Percentiles rank a stretch among this genome's conserved stretches.
These are phyloP conservation scores for Hysterium pulicare DNA, from an alignment of 2,329 filamentous ascomycete species.

Conservation along the genomic window DNA sequence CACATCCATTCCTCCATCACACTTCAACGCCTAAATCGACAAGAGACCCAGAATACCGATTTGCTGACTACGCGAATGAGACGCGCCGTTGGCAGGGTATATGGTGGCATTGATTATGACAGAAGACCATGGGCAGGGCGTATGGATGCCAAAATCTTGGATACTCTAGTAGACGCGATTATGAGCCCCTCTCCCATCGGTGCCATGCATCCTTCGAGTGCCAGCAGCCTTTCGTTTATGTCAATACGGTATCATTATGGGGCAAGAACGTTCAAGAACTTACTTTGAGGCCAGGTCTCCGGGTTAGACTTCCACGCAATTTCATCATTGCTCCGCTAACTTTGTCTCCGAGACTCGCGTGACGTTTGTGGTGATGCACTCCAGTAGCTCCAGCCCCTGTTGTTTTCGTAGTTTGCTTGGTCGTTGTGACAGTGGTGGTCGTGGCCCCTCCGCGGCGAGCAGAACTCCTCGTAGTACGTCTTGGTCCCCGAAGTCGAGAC, in stretches of 20 bases:
- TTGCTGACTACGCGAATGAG: too few species aligned
- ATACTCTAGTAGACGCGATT: slow-evolving; percentile 3
- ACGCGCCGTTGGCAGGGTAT: too few species aligned
- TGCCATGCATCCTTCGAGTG: slow-evolving; percentile 70
- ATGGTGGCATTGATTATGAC: too few species aligned
- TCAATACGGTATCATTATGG: slow-evolving; percentile 5
- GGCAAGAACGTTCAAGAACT: slow-evolving; percentile 5
- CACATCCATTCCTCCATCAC: too few species aligned
- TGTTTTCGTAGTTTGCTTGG: slow-evolving; percentile 18
- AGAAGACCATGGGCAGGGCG: background rate
- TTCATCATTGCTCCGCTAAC: slow-evolving; percentile 72
- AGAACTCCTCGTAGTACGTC: slow-evolving; percentile 37
- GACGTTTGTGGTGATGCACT: slow-evolving; percentile 62
- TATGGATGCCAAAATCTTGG: background rate
- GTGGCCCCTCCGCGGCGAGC: slow-evolving; percentile 37
- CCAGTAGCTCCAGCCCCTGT: slow-evolving; percentile 16
- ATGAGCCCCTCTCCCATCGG: slow-evolving; percentile 59
- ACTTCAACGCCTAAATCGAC: too few species aligned
- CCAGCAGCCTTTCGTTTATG: slow-evolving; percentile 59
- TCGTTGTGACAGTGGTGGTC: slow-evolving; percentile 43
- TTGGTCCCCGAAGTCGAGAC: slow-evolving; percentile 50
- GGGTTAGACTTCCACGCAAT: slow-evolving; percentile 66
- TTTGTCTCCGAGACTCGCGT: slow-evolving; percentile 70
- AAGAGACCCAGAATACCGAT: too few species aligned
- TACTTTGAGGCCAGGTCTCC: slow-evolving; percentile 68